Evolutionary conservation across 352 stramenopile species (phyloP).

Genomic region (Globisporangium ultimum): DNA sequence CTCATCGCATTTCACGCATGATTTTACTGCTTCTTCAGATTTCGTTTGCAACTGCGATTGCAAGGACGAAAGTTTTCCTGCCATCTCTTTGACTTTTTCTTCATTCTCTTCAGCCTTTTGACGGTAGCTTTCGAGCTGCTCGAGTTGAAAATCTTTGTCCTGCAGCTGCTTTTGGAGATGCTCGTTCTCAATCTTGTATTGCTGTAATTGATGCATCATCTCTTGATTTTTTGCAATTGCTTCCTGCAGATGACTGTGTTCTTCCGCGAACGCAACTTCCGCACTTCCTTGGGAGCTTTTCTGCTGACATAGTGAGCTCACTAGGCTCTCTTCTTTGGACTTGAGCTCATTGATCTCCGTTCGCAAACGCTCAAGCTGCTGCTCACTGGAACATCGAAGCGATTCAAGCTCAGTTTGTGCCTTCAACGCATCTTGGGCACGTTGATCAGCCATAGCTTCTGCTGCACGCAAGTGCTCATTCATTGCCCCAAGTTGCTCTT

Average conservation of each 20-base stretch:
- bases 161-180: slow-evolving; percentile 64
- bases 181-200: slow-evolving; percentile 76
- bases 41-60: slow-evolving; percentile 33
- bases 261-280: slow-evolving; percentile 20
- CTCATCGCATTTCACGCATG: slow-evolving; percentile 35
- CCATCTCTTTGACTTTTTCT: slow-evolving; percentile 25
- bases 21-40: slow-evolving; percentile 25
- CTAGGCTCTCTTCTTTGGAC: slow-evolving; percentile 30
- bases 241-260: slow-evolving; percentile 34
- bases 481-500: slow-evolving; percentile 30
- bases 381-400: slow-evolving; percentile 29
- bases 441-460: slow-evolving; percentile 29
- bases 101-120: slow-evolving; percentile 47
- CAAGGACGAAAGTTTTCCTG: slow-evolving; percentile 29
- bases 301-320: slow-evolving; percentile 20
- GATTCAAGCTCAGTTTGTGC: slow-evolving; percentile 29
- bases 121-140: slow-evolving; percentile 50
- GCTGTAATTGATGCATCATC: slow-evolving; percentile 43
- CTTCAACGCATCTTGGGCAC: slow-evolving; percentile 20
- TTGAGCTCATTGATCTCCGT: slow-evolving; percentile 33
- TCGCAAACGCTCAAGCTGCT: slow-evolving; percentile 37
- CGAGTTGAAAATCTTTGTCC: slow-evolving; percentile 64
- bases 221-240: slow-evolving; percentile 31
- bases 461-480: slow-evolving; percentile 30
- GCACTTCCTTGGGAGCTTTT: slow-evolving; percentile 13